These are phyloP conservation scores for Tillandsia leiboldiana DNA, from an alignment of 176 grass and related monocot species.

Conservation along the genomic window DNA sequence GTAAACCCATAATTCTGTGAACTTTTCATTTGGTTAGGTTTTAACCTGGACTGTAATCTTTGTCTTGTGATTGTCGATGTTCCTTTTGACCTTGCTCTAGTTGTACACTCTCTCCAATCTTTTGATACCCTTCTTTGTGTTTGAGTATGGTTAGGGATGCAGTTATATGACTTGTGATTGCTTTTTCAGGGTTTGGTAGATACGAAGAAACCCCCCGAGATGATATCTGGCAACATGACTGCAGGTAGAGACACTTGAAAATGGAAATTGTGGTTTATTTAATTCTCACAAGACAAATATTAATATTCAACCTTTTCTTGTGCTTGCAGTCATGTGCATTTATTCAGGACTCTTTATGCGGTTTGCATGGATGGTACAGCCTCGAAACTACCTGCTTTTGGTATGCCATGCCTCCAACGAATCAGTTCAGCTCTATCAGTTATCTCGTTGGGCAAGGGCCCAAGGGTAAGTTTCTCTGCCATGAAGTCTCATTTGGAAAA, in stretches of 20 bases:
- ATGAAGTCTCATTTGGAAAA: not conserved
- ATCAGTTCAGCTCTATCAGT: conserved; percentile 76
- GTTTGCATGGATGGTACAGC: conserved; percentile 88
- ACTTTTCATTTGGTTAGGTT: too few relatives aligned
- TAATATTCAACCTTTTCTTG: not conserved
- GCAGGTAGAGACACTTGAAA: conserved; percentile 31
- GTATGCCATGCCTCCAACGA: conserved; percentile 77
- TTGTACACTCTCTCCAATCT: not conserved
- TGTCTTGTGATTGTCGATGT: too few relatives aligned
- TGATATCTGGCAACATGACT: conserved; percentile 87
- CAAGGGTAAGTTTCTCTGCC: conserved; percentile 38
- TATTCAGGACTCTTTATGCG: conserved; percentile 80
- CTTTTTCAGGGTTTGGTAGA: conserved; percentile 63
- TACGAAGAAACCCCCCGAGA: conserved; percentile 64
- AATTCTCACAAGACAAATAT: not conserved
- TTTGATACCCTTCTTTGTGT: not conserved
- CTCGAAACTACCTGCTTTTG: conserved; percentile 79
- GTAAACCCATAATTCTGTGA: too few relatives aligned
- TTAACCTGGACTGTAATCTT: too few relatives aligned
- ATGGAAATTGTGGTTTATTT: not conserved
- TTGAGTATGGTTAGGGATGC: not conserved
- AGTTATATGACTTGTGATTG: conserved; percentile 6
- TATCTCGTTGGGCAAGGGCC: conserved; percentile 56
- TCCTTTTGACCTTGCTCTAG: not conserved
- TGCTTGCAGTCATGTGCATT: conserved; percentile 68